Percentiles rank a stretch among this genome's conserved stretches.
Conservation (phyloP, 345 rosid genomes). For the Salix viminalis region DNA sequence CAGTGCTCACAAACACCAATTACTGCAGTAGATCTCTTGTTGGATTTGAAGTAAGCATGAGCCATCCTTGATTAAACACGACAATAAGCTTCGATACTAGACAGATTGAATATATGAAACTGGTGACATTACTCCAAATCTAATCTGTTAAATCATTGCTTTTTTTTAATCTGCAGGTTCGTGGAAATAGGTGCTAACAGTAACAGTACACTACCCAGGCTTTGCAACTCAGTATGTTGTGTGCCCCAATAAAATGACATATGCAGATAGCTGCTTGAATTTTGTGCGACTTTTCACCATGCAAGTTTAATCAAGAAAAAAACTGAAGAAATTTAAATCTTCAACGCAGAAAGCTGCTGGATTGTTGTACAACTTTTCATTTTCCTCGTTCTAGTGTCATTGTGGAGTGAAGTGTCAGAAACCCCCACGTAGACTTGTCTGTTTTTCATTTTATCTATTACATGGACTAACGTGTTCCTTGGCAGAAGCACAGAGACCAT, state of each 20-base stretch:
- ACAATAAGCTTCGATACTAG: not conserved
- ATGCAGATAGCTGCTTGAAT: not conserved
- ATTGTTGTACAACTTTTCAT: not conserved
- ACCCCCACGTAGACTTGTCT: not conserved
- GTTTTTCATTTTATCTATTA: not conserved
- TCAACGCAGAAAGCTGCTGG: not conserved
- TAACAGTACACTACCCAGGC: not conserved
- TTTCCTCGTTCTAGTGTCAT: not conserved
- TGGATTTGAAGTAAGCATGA: slow-evolving; percentile 28
- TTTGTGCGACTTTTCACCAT: too few species aligned
- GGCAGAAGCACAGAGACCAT: not conserved
- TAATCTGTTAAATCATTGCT: not conserved
- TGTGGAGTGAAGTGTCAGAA: not conserved
- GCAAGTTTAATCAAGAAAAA: not conserved
- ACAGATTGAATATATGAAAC: not conserved
- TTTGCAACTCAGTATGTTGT: not conserved
- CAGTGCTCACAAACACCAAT: slow-evolving; percentile 59
- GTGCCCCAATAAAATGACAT: not conserved
- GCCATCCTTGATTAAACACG: not conserved
- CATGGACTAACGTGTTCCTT: not conserved
- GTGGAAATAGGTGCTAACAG: slow-evolving; percentile 16
- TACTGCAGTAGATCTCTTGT: slow-evolving; percentile 64
- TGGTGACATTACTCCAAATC: not conserved
- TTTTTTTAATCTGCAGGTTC: slow-evolving; percentile 14
- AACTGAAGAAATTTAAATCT: not conserved